Evolutionary conservation across 306 rosid genomes (phyloP), one percentile per base, ranked within the genome.

Genomic region (Psophocarpus tetragonolobus): DNA sequence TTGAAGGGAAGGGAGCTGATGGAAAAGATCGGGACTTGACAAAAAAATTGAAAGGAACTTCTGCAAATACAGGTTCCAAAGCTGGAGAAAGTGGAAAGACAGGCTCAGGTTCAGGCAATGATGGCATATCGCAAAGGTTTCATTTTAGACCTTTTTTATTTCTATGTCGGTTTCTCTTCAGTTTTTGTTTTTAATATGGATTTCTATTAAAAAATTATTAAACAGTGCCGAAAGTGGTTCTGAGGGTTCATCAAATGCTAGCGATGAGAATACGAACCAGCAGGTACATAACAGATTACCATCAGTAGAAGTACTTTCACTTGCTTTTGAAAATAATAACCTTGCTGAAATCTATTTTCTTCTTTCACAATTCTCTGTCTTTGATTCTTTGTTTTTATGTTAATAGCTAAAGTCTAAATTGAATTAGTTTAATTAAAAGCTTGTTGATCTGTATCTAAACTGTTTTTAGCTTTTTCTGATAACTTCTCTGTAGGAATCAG

Each of bases 41-140:
- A 23, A 96, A 96, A 82, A 92, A 88, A 53, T 33, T 84, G 41
- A 95, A 90, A 89, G 97, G 89, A 63, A 51, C 83, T 73, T 80
- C 91, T 3, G 90, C 87, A 77, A 90, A 72, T 84, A 65, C 86
- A 20, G 80, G 81, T 76, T 87, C 85, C 71, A 95, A 93, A 87
- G 87, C 87, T 14, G 97, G 83, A 79, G 98, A 92, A 33, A 82
- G 87, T 85, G 93, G 87, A 73, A 96, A 92, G 85, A 94, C 87
- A 38, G 90, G 91, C 76, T 92, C 99, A 20, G 94, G 92, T 74
- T 92, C 99, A 21, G 96, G 97, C 71, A 95, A 95, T 62, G 99
- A 96, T 71, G 97, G 88, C 23, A 84, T 85, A 62, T 95, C 98
- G 26, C 98, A 90, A 83, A 96, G 99, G 99, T 96, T 78, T 73